A percentile compares a stretch with the other conserved stretches of the same genome.
phyloP scores from a whole-genome alignment of 2,329 filamentous ascomycete species.

The Cladosporium austrohemisphaericum region DNA sequence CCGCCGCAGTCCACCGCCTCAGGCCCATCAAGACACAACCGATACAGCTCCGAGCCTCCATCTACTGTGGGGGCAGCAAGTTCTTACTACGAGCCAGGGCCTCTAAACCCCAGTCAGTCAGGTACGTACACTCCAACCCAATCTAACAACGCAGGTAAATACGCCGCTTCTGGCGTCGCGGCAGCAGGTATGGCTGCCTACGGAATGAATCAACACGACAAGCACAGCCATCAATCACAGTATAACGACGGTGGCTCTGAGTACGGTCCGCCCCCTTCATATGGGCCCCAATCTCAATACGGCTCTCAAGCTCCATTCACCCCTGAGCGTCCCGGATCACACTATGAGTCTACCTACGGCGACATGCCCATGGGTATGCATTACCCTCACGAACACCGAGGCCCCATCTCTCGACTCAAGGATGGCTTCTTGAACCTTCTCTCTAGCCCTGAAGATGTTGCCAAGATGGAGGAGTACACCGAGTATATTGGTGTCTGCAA shows the following conservation, averaged over 20 bases:
- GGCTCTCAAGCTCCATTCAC: slow-evolving; percentile 12
- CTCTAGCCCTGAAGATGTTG: slow-evolving; percentile 54
- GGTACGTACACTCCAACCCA: slow-evolving; percentile 44
- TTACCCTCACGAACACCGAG: slow-evolving; percentile 48
- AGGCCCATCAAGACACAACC: slow-evolving; percentile 15
- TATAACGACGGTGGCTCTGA: slow-evolving; percentile 14
- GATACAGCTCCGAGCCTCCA: slow-evolving; percentile 18
- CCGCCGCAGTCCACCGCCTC: slow-evolving; percentile 7
- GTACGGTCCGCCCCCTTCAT: slow-evolving; percentile 5
- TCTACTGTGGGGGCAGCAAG: slow-evolving; percentile 11
- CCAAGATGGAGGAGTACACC: slow-evolving; percentile 64
- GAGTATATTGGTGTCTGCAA: slow-evolving; percentile 64
- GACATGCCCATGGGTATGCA: slow-evolving; percentile 13
- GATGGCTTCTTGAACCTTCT: slow-evolving; percentile 47
- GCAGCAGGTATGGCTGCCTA: slow-evolving; percentile 42
- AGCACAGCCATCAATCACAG: slow-evolving; percentile 2
- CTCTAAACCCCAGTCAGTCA: slow-evolving; percentile 27
- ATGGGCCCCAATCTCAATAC: slow-evolving; percentile 6
- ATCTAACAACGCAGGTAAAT: slow-evolving; percentile 42
- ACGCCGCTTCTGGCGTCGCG: slow-evolving; percentile 45
- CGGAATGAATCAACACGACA: slow-evolving; percentile 38
- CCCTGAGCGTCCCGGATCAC: slow-evolving; percentile 2
- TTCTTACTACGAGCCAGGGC: slow-evolving; percentile 18
- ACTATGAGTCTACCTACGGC: slow-evolving; percentile 12
- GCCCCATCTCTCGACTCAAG: slow-evolving; percentile 57